These are phyloP conservation scores for Trichosporon sp. DNA, from an alignment of 1,284 basidiomycete genomes.

Conservation along the genomic window DNA sequence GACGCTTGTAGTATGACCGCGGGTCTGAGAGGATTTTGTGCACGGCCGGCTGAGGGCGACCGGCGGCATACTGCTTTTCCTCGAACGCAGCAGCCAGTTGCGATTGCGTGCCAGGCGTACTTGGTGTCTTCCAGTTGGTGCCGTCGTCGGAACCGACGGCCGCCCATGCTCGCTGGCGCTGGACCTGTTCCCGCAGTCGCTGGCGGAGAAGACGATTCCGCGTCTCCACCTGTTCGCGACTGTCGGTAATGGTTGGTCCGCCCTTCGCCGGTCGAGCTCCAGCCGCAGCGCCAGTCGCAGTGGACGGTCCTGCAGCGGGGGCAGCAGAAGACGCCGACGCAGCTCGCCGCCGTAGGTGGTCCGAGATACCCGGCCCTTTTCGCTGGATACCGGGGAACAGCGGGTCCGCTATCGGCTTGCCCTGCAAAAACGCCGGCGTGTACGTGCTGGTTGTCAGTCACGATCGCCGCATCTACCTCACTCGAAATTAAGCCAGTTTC, in stretches of 20 bases:
- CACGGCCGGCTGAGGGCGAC: neutral
- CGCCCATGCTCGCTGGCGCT: slow-evolving; percentile 15
- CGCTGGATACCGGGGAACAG: neutral
- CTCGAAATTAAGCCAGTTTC: neutral
- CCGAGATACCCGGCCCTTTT: neutral
- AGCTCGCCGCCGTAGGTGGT: neutral
- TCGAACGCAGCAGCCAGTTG: neutral
- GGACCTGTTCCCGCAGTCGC: neutral
- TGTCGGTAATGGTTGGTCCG: neutral
- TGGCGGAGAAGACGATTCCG: slow-evolving; percentile 2
- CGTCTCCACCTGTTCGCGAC: neutral
- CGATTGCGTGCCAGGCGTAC: neutral
- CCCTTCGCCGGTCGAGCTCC: neutral
- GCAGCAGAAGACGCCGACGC: neutral
- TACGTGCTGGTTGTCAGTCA: neutral
- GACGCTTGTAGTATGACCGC: slow-evolving; percentile 26
- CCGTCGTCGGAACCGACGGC: neutral
- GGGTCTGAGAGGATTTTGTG: slow-evolving; percentile 24
- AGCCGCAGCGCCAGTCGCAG: neutral
- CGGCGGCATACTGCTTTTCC: neutral
- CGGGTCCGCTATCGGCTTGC: slow-evolving; percentile 12
- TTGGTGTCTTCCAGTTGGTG: neutral
- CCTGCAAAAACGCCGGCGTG: neutral
- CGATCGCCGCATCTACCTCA: neutral
- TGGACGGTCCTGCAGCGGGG: neutral